Base-by-base conservation (phyloP, 257 asterid species). In the Petrea volubilis region DNA sequence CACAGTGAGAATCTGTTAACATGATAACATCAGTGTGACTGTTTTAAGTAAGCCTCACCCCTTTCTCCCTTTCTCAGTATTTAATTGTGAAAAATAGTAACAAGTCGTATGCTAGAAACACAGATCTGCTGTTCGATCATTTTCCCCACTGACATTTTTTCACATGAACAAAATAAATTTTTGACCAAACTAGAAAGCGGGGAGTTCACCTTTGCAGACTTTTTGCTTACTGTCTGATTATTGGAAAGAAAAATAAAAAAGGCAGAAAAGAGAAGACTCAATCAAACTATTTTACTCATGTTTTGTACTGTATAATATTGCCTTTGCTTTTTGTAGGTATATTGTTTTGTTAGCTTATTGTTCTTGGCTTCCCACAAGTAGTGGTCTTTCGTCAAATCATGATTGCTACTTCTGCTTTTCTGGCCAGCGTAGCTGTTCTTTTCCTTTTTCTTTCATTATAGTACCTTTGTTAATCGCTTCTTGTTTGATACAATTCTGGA, bases 321-420 rank as follows among this genome's bases (percentile, higher is more conserved):
- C 58, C 31, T 68, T 56, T 64, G 68, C 73, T 60, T 79, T 77
- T 79, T 71, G 51, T 74, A 56, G 76, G 34, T 67, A 49, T 40
- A 43, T 60, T 64, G 70, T 29, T 55, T 60, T 41, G 33, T 56
- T 79, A 33, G 70, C 84, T 77, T 79, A 77, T 73, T 59, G 52
- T 80, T 79, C 64, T 83, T 83, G 84, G 78, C 83, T 73, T 38
- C 83, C 90, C 86, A 81, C 79, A 78, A 75, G 71, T 75, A 64
- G 82, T 74, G 83, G 85, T 84, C 81, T 80, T 60, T 67, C 74
- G 65, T 75, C 34, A 62, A 75, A 80, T 86, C 90, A 88, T 76
- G 29, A 76, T 86, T 84, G 74, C 82, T 79, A 82, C 85, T 72
- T 77, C 88, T 74, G 65, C 93, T 82, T 88, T 78, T 78, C 77